Base-by-base conservation (phyloP, 225 moss, liverwort and hornwort species). In the Bryum argenteum region DNA sequence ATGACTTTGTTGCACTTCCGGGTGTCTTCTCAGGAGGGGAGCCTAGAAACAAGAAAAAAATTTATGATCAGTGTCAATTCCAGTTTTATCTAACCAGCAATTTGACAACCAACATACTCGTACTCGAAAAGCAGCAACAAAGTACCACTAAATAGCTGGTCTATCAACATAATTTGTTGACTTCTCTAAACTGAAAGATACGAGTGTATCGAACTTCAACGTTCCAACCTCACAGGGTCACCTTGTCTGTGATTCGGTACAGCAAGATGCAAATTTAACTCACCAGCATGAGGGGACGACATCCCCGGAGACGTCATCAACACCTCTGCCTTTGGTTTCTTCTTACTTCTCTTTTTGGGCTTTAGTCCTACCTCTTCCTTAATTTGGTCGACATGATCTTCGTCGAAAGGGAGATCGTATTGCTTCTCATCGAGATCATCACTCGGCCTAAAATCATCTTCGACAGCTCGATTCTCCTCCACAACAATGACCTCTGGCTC, bases 11-110 rank as follows among this genome's bases (percentile, higher is more conserved):
- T 58, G 87, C 85, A 86, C 83, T 86, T 72, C 83, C 86, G 43
- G 85, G 84, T 65, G 78, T 81, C 78, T 87, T 91, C 77, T 89
- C 89, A 73, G 83, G 85, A 61, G 90, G 83, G 22, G 88, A 88
- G 75, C 85, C 88, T 88, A 79, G 33, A 47, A 70, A 70, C 33
- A 33, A 33, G 76, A 20, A 51, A 60, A 67, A 61, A 68, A 23
- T 57, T 19, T 8, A 19, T 21, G 41, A 62, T 19, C 58, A 54
- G 51, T 17, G 18, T 48, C 37, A 50, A 53, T 12, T 47, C 59
- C 41, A 28, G 54, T 54, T 64, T 11, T 40, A 68, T 64, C 24
- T 26, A 63, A 47, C 39, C 52, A 65, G 21, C 8, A 71, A 57
- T 20, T 54, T 56, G 33, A 45, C 71, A 53, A 51, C 50, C 63